phyloP scores from a whole-genome alignment of 805 yeast species.

The Myxozyma mucilagina region DNA sequence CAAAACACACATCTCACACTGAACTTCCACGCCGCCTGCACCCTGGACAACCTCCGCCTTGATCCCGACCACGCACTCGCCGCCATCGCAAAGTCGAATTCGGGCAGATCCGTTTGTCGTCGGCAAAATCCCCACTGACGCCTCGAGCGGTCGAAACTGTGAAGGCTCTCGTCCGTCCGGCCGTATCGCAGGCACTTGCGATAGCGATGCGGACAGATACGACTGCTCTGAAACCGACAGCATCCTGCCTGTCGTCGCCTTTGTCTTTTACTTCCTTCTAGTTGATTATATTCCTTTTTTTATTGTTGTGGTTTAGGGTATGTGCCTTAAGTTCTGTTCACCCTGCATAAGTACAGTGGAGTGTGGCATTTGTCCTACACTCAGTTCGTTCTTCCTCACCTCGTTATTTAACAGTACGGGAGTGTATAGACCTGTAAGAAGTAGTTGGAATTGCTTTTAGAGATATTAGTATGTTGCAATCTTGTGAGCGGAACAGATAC shows the following conservation, averaged over 20 bases:
- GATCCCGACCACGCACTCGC: constrained; percentile 89
- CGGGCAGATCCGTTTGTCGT: constrained; percentile 91
- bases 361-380: too few species aligned
- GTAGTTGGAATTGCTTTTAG: too few species aligned
- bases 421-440: too few species aligned
- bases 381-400: too few species aligned
- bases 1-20: constrained; percentile 37
- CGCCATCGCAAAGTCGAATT: constrained; percentile 81
- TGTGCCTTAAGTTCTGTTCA: neutral
- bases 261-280: neutral
- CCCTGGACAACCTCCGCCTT: constrained; percentile 72
- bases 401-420: too few species aligned
- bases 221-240: constrained; percentile 44
- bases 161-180: constrained; percentile 78
- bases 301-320: neutral
- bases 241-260: constrained; percentile 33
- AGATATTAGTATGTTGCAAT: too few species aligned
- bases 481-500: too few species aligned
- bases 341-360: too few species aligned
- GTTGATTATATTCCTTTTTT: neutral
- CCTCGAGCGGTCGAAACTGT: constrained; percentile 86
- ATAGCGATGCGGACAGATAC: constrained; percentile 74
- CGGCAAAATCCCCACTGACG: constrained; percentile 76
- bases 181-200: constrained; percentile 60
- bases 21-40: constrained; percentile 65